phyloP scores from a whole-genome alignment of 2,329 filamentous ascomycete genomes.

The Exophiala dermatitidis region DNA sequence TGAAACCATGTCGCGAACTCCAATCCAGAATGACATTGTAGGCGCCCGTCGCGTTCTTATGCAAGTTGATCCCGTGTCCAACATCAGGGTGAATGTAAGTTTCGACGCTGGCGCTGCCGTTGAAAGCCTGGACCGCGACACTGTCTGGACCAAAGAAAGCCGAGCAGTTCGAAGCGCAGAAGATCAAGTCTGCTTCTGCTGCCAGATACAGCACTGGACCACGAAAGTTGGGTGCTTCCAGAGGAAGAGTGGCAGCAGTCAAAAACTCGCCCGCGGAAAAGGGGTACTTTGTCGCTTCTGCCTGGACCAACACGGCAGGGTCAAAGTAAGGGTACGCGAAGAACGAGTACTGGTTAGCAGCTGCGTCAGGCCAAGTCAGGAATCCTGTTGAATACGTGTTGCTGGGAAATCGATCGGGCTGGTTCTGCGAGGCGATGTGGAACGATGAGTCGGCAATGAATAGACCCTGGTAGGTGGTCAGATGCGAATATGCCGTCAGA shows the following conservation, averaged over 20 bases:
- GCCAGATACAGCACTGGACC: constrained; percentile 29
- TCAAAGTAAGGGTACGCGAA: constrained; percentile 51
- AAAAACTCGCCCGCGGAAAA: constrained; percentile 29
- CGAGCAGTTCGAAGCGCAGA: constrained; percentile 29
- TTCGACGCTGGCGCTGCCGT: constrained; percentile 23
- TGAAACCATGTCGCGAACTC: constrained; percentile 25
- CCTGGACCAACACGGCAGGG: constrained; percentile 43
- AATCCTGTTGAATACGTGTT: constrained; percentile 48
- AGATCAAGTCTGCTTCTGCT: constrained; percentile 23
- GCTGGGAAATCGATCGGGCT: constrained; percentile 14
- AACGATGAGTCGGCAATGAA: constrained; percentile 23
- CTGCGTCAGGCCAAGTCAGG: constrained; percentile 45
- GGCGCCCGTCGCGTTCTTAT: constrained; percentile 28
- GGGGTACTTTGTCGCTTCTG: constrained; percentile 30
- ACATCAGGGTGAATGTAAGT: constrained; percentile 27
- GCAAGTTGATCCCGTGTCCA: constrained; percentile 30
- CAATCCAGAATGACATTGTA: constrained; percentile 24
- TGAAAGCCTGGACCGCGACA: constrained; percentile 17
- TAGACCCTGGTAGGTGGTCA: constrained; percentile 38
- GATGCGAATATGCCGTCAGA: constrained; percentile 41
- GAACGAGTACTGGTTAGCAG: constrained; percentile 39
- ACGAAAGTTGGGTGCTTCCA: constrained; percentile 17
- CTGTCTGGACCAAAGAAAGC: constrained; percentile 25
- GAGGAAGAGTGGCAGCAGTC: constrained; percentile 11
- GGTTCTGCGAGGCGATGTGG: constrained; percentile 31